phyloP scores from a whole-genome alignment of 176 grass and related monocot genomes.

The maize (Zea mays) region DNA sequence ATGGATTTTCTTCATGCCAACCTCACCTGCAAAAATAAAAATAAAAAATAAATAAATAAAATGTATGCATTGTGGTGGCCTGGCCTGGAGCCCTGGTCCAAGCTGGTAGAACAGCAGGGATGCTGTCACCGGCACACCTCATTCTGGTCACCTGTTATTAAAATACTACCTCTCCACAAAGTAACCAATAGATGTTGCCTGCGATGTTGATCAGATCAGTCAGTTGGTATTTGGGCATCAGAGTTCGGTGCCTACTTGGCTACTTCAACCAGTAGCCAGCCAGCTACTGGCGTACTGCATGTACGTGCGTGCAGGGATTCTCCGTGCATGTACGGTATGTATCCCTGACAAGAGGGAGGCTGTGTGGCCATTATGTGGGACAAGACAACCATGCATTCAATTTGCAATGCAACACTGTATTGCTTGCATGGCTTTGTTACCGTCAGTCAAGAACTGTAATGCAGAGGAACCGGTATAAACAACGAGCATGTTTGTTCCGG shows the following conservation, averaged over 20 bases:
- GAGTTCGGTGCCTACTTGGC: slow-evolving; percentile 36
- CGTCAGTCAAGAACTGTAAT: slow-evolving; percentile 24
- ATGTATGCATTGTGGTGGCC: slow-evolving; percentile 29
- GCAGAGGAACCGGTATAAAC: slow-evolving; percentile 22
- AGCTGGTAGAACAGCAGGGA: slow-evolving; percentile 32
- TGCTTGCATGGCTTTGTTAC: slow-evolving; percentile 14
- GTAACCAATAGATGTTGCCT: slow-evolving; percentile 30
- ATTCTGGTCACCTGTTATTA: slow-evolving; percentile 15
- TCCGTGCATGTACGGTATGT: slow-evolving; percentile 25
- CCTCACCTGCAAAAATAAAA: slow-evolving; percentile 14
- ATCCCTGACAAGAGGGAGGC: background rate
- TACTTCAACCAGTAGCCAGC: background rate
- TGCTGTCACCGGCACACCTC: slow-evolving; percentile 21
- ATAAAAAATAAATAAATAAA: background rate
- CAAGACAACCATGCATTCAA: background rate
- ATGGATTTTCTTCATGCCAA: slow-evolving; percentile 33
- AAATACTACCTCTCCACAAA: background rate
- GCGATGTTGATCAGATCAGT: slow-evolving; percentile 39
- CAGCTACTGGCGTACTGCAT: slow-evolving; percentile 2
- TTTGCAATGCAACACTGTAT: slow-evolving; percentile 15
- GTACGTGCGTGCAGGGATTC: slow-evolving; percentile 30
- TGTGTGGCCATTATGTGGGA: slow-evolving; percentile 13
- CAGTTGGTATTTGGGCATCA: slow-evolving; percentile 35
- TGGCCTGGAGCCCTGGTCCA: slow-evolving; percentile 40
- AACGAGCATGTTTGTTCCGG: slow-evolving; percentile 15